phyloP scores from a whole-genome alignment of 139 green algal species.

The Deuterostichococcus epilithicus region DNA sequence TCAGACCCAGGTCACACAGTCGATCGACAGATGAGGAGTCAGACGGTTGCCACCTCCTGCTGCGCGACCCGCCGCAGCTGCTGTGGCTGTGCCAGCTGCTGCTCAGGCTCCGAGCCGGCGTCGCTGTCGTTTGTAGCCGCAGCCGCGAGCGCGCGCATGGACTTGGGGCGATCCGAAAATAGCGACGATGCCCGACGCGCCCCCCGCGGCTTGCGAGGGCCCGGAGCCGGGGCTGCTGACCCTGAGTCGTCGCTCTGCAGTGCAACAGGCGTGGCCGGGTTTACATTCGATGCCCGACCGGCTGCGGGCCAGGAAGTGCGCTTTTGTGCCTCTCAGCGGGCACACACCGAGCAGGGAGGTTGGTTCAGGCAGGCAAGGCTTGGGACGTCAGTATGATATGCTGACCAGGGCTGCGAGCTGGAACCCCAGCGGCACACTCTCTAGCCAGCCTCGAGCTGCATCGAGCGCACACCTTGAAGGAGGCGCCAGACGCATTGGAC shows the following conservation, averaged over 20 bases:
- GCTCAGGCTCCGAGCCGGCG: background rate
- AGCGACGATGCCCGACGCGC: background rate
- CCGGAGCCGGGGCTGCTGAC: too few species aligned
- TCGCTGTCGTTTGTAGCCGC: background rate
- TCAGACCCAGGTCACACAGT: too few species aligned
- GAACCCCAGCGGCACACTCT: too few species aligned
- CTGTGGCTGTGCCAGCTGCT: background rate
- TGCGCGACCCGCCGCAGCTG: background rate
- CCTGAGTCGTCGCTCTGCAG: background rate
- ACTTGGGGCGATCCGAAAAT: background rate
- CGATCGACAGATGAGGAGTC: background rate
- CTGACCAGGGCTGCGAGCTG: too few species aligned
- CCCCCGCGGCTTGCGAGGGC: background rate
- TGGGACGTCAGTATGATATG: too few species aligned
- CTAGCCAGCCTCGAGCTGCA: too few species aligned
- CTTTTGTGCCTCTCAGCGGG: too few species aligned
- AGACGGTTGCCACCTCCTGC: background rate
- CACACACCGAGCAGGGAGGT: too few species aligned
- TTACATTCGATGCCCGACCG: too few species aligned
- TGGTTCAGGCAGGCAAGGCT: too few species aligned
- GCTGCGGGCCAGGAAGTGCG: too few species aligned
- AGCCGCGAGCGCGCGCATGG: background rate
- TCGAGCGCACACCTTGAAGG: background rate
- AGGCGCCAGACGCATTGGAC: background rate
- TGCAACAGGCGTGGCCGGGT: too few species aligned